A percentile compares a stretch with the other conserved stretches of the same genome.
Evolutionary conservation across 2,329 filamentous ascomycete genomes (phyloP).

Genomic region (Fusarium camptoceras): DNA sequence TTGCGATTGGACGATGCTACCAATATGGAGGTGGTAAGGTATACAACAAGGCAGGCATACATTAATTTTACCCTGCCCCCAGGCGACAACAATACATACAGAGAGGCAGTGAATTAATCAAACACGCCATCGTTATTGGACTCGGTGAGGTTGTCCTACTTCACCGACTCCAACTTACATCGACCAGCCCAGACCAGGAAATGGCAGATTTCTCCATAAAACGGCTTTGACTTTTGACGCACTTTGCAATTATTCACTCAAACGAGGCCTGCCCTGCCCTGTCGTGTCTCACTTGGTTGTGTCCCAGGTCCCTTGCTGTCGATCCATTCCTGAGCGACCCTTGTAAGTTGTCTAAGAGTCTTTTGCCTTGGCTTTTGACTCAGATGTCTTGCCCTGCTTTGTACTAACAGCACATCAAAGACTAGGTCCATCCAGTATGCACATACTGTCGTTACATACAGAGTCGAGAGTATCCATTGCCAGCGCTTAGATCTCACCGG

Average conservation of each 20-base stretch:
- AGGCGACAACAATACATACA: background rate
- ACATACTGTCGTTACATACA: background rate
- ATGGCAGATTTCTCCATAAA: conserved; percentile 27
- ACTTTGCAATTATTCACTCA: conserved; percentile 9
- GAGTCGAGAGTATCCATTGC: conserved; percentile 11
- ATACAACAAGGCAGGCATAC: background rate
- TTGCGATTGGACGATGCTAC: background rate
- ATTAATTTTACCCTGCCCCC: background rate
- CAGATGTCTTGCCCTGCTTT: conserved; percentile 21
- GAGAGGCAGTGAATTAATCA: background rate
- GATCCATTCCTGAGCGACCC: conserved; percentile 35
- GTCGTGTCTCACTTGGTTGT: conserved; percentile 23
- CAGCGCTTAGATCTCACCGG: conserved; percentile 28
- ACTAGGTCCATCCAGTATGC: background rate
- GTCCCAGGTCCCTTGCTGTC: conserved; percentile 38
- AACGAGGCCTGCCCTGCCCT: conserved; percentile 32
- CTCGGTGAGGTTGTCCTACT: conserved; percentile 36
- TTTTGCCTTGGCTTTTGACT: conserved; percentile 33
- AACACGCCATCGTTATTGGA: conserved; percentile 2
- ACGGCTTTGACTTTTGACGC: conserved; percentile 17
- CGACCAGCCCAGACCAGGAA: conserved; percentile 15
- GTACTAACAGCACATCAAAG: conserved; percentile 7
- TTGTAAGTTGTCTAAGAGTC: conserved; percentile 13
- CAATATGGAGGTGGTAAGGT: background rate
- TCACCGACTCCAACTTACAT: conserved; percentile 36